These are phyloP conservation scores for Aspergillus homomorphus DNA, from an alignment of 495 filamentous ascomycete genomes.

Conservation along the genomic window DNA sequence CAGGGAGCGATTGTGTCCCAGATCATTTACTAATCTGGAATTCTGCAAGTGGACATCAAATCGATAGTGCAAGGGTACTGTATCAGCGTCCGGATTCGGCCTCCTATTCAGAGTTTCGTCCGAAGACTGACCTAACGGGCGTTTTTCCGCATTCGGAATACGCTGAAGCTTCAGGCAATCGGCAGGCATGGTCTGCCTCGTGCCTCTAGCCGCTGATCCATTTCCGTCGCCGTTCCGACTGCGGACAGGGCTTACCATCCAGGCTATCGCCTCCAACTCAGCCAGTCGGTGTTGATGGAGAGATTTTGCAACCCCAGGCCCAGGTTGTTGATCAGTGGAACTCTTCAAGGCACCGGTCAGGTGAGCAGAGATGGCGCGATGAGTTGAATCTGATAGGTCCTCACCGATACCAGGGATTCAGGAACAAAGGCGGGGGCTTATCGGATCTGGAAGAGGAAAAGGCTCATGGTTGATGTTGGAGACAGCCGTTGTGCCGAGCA, in stretches of 20 bases:
- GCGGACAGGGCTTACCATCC: not conserved
- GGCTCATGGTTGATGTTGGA: conserved; percentile 1
- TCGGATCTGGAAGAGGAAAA: not conserved
- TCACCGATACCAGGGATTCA: not conserved
- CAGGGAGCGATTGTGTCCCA: no score
- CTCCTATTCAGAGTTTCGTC: not conserved
- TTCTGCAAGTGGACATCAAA: not conserved
- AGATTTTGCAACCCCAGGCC: not conserved
- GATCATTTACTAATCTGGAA: not conserved
- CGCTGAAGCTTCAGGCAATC: not conserved
- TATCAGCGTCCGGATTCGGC: not conserved
- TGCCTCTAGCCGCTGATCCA: not conserved
- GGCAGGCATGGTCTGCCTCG: not conserved
- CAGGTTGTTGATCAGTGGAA: conserved; percentile 2
- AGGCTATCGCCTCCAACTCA: not conserved
- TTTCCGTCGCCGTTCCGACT: not conserved
- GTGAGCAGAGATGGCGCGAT: not conserved
- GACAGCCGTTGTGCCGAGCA: conserved; percentile 7
- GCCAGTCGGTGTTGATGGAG: not conserved
- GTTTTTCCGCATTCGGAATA: conserved; percentile 3
- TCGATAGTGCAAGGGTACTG: not conserved
- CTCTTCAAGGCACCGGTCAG: not conserved
- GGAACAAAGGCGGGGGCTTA: not conserved
- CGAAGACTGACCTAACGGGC: not conserved
- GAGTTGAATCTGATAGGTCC: not conserved